phyloP scores from a whole-genome alignment of 371 early-diverging fungal species.

The Rhizopus delemar region DNA sequence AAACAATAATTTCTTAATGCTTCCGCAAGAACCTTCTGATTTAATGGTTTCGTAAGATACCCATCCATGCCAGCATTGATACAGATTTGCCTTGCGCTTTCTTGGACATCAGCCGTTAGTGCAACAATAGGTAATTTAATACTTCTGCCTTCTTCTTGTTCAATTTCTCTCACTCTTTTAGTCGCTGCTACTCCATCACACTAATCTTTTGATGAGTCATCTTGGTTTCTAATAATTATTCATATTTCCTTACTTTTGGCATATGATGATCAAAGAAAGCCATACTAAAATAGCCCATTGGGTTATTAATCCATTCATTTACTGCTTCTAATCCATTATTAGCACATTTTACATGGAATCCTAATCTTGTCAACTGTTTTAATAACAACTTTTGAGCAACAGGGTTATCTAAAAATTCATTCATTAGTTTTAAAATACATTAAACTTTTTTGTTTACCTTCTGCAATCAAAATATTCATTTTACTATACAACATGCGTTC shows the following conservation, averaged over 20 bases:
- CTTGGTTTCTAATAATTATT: background rate
- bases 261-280: slow-evolving; percentile 54
- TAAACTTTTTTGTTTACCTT: slow-evolving; percentile 23
- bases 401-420: slow-evolving; percentile 37
- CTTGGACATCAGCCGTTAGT: slow-evolving; percentile 54
- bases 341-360: slow-evolving; percentile 45
- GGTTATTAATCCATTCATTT: slow-evolving; percentile 38
- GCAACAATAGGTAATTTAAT: slow-evolving; percentile 36
- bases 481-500: slow-evolving; percentile 37
- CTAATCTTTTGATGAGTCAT: slow-evolving; percentile 6
- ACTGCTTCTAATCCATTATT: slow-evolving; percentile 50
- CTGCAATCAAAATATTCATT: slow-evolving; percentile 46
- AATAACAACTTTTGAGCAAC: slow-evolving; percentile 47
- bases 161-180: slow-evolving; percentile 36
- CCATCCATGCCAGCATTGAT: slow-evolving; percentile 54
- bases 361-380: slow-evolving; percentile 46
- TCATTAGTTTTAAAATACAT: background rate
- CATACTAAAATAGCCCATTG: slow-evolving; percentile 36
- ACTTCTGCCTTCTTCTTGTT: slow-evolving; percentile 21
- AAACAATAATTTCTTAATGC: slow-evolving; percentile 29
- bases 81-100: slow-evolving; percentile 48
- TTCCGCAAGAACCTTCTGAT: slow-evolving; percentile 36
- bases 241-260: slow-evolving; percentile 40
- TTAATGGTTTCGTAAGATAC: slow-evolving; percentile 45
- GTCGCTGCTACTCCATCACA: slow-evolving; percentile 55